Evolutionary conservation across 1,284 basidiomycete species (phyloP).

Genomic region (Puccinia triticina): DNA sequence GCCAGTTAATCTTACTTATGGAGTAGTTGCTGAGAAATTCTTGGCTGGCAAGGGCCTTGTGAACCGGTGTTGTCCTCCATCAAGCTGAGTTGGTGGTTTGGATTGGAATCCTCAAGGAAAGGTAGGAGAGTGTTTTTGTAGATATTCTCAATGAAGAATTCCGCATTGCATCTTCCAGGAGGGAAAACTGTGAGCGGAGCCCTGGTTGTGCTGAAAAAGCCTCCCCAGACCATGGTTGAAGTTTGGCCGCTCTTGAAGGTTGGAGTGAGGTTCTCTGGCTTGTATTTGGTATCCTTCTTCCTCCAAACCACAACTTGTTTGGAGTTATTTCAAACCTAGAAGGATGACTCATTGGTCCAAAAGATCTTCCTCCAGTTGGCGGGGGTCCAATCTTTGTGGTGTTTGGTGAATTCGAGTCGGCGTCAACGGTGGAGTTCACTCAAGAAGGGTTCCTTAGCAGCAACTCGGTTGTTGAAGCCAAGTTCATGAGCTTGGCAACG

Average conservation of each 20-base stretch:
- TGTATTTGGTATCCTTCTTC: neutral
- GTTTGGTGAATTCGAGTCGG: neutral
- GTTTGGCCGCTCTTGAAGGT: conserved; percentile 23
- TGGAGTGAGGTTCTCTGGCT: neutral
- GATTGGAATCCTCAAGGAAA: neutral
- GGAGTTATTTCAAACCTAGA: conserved; percentile 3
- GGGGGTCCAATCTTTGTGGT: neutral
- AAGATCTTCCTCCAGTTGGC: neutral
- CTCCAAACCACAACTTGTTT: neutral
- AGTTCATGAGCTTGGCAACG: neutral
- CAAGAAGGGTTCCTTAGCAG: neutral
- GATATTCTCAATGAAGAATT: conserved; percentile 4
- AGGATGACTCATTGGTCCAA: neutral
- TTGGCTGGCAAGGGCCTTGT: no score
- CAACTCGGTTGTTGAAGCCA: neutral
- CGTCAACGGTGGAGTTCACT: neutral
- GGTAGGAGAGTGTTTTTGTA: neutral
- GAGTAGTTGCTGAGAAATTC: neutral
- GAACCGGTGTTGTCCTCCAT: neutral
- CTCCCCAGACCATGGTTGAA: conserved; percentile 6
- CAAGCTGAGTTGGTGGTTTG: neutral
- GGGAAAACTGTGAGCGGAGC: neutral
- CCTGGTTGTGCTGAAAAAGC: neutral
- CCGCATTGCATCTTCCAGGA: neutral
- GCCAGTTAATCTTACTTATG: neutral